Conservation (phyloP, 257 asterid species). For the Nicotiana knightiana region DNA sequence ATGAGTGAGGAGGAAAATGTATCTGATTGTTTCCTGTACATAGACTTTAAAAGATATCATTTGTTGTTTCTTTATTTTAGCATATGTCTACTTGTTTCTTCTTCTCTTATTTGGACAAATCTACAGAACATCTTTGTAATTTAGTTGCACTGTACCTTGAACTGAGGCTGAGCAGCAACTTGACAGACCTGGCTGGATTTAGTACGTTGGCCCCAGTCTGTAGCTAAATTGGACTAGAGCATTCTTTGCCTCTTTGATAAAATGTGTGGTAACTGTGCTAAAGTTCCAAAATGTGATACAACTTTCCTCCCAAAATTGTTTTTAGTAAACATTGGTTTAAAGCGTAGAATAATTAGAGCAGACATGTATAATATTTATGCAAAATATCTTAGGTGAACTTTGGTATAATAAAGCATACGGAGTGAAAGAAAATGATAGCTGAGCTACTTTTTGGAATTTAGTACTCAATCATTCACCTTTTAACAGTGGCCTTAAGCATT, state of each 20-base stretch:
- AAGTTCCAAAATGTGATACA: too few relatives aligned
- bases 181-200: too few relatives aligned
- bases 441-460: not conserved
- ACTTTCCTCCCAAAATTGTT: not conserved
- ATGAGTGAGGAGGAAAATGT: not conserved
- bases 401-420: not conserved
- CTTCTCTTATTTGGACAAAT: not conserved
- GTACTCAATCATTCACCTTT: not conserved
- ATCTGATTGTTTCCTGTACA: constrained; percentile 2
- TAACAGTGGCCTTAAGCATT: not conserved
- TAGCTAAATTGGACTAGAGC: too few relatives aligned
- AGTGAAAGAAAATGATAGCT: not conserved
- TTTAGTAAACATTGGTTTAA: not conserved
- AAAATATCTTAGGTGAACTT: constrained; percentile 5
- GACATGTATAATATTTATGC: not conserved
- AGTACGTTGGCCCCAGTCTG: not conserved
- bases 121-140: not conserved
- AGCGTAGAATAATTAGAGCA: not conserved
- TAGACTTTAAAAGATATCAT: not conserved
- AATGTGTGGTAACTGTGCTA: too few relatives aligned
- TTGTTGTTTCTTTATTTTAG: not conserved
- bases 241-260: too few relatives aligned
- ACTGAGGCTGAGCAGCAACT: not conserved
- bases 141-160: not conserved
- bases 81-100: not conserved